These are phyloP conservation scores for Peterozyma xylosa DNA, from an alignment of 805 yeast species.

Conservation along the genomic window DNA sequence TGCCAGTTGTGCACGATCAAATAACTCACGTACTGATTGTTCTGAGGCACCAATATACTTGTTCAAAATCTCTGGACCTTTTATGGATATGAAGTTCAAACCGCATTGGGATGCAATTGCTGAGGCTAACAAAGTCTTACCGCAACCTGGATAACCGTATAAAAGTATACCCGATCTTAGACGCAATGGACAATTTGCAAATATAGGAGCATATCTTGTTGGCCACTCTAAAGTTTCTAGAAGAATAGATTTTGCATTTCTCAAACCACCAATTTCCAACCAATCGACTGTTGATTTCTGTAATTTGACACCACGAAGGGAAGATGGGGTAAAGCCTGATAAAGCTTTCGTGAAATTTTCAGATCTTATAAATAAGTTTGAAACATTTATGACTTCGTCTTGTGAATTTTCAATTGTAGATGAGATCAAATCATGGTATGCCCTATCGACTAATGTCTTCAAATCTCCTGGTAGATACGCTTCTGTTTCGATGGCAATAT, in stretches of 20 bases:
- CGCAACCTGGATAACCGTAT: constrained; percentile 98
- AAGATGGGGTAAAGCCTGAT: constrained; percentile 69
- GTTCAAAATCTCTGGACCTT: constrained; percentile 93
- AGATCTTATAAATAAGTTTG: constrained; percentile 1
- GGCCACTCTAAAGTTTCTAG: constrained; percentile 97
- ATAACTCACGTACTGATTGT: constrained; percentile 86
- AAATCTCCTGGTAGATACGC: constrained; percentile 86
- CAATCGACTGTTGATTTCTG: constrained; percentile 72
- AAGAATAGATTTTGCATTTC: constrained; percentile 64
- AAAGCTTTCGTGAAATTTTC: constrained; percentile 46
- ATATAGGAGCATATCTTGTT: constrained; percentile 91
- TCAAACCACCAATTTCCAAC: constrained; percentile 86
- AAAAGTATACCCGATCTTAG: constrained; percentile 83
- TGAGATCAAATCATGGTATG: constrained; percentile 42
- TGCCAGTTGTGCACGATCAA: constrained; percentile 91
- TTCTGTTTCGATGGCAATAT: constrained; percentile 67
- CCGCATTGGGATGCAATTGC: constrained; percentile 95
- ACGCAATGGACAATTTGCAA: constrained; percentile 78
- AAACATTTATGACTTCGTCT: not conserved
- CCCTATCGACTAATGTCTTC: constrained; percentile 62
- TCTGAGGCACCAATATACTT: constrained; percentile 97
- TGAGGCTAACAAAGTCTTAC: constrained; percentile 86
- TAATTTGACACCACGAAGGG: constrained; percentile 78
- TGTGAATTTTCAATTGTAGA: constrained; percentile 1
- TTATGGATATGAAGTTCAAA: constrained; percentile 82